phyloP scores from a whole-genome alignment of 2,329 filamentous ascomycete species.

The Paraconiothyrium sp. region DNA sequence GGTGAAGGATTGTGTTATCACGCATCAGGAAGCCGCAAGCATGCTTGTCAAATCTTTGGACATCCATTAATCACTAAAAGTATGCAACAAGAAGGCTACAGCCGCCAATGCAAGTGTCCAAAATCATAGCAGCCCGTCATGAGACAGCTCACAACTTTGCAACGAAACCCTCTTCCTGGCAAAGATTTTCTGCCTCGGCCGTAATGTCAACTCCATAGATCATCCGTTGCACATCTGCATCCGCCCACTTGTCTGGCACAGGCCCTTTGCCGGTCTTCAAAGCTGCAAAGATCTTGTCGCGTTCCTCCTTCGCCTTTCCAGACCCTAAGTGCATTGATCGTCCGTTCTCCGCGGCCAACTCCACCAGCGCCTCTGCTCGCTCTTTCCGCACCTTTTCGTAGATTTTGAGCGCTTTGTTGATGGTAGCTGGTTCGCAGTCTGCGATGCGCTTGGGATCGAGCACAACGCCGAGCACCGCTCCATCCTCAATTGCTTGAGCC shows the following conservation, averaged over 20 bases:
- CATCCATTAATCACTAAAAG: slow-evolving; percentile 1
- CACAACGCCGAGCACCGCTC: slow-evolving; percentile 64
- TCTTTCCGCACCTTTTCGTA: slow-evolving; percentile 67
- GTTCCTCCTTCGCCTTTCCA: slow-evolving; percentile 67
- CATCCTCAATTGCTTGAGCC: slow-evolving; percentile 72
- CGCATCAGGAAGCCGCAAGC: background rate
- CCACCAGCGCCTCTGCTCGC: slow-evolving; percentile 65
- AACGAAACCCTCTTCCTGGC: slow-evolving; percentile 45
- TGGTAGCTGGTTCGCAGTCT: slow-evolving; percentile 52
- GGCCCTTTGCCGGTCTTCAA: slow-evolving; percentile 54
- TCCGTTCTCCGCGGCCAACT: slow-evolving; percentile 65
- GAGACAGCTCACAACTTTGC: slow-evolving; percentile 32
- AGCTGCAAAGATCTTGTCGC: slow-evolving; percentile 64
- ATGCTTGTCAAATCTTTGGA: background rate
- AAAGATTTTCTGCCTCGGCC: slow-evolving; percentile 55
- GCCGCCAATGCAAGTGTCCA: background rate
- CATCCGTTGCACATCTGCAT: slow-evolving; percentile 60
- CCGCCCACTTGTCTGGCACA: slow-evolving; percentile 63
- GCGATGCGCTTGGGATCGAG: slow-evolving; percentile 60
- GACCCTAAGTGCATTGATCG: slow-evolving; percentile 65
- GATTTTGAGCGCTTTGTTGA: slow-evolving; percentile 63
- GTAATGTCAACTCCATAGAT: slow-evolving; percentile 60
- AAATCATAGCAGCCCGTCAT: background rate
- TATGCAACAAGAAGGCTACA: background rate
- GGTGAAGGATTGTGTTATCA: background rate